Evolutionary conservation across 495 filamentous ascomycete species (phyloP), one percentile per base, ranked within the genome.

Genomic region (Aspergillus heteromorphus): DNA sequence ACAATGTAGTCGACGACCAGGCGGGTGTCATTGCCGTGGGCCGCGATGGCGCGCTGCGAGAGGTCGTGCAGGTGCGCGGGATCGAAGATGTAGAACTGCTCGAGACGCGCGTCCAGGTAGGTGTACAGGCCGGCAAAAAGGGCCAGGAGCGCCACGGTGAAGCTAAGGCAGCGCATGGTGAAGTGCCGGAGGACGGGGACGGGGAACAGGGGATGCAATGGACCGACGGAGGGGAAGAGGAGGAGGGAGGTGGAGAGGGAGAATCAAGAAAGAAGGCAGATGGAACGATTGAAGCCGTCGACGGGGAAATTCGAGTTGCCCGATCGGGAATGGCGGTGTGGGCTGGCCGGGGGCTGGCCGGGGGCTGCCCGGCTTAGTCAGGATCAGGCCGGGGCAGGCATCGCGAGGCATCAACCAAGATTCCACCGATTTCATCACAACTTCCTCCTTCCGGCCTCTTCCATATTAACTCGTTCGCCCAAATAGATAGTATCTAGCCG

Each of bases 61-160:
- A 92, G 75, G 42, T 86, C 82, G 59, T 88, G 79, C 57, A 95
- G 77, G 49, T 91, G 78, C 34, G 72, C 73, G 2, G 79, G 78
- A 30, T 82, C 66, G 70, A 95, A 91, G 70, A 92, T 81, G 78
- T 89, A 92, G 77, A 90, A 87, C 49, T 71, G 77, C 48, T 87
- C 80, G 21, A 92, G 78, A 62, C 84, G 81, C 48, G 82, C 74
- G 64, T 91, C 84, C 51, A 91, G 62, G 59, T 78, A 75, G 74
- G 78, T 83, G 67, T 80, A 78, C 36, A 88, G 54, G 38, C 82
- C 77, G 1, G 82, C 67, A 48, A 88, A 68, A 4, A 83, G 55
- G 48, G 79, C 85, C 48, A 87, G 57, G 48, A 88, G 59, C 61
- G 87, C 65, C 61, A 81, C 79, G 54, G 88, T 60, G 64, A 82